These are phyloP conservation scores for Hypomontagnella submonticulosa DNA, from an alignment of 495 filamentous ascomycete species.

Conservation along the genomic window DNA sequence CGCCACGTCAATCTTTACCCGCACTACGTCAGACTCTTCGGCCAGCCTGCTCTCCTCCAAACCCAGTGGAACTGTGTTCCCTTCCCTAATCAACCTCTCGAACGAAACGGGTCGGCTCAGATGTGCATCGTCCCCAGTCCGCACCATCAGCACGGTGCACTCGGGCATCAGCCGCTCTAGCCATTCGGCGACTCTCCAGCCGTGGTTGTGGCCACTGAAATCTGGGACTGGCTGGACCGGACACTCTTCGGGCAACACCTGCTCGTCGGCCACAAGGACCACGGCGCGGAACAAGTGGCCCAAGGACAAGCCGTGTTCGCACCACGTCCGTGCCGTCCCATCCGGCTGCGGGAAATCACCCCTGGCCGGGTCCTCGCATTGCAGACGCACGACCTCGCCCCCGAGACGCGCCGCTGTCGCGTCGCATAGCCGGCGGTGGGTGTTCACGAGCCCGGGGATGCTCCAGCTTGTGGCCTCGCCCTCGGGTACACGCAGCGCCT, in stretches of 20 bases:
- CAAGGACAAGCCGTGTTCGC: conserved; percentile 37
- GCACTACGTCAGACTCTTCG: conserved; percentile 32
- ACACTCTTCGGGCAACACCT: conserved; percentile 35
- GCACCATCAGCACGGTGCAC: conserved; percentile 40
- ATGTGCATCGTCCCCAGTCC: conserved; percentile 41
- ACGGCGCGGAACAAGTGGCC: conserved; percentile 38
- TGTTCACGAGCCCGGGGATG: conserved; percentile 18
- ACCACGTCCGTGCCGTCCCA: conserved; percentile 32
- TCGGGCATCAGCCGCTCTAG: conserved; percentile 40
- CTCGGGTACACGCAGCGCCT: conserved; percentile 18
- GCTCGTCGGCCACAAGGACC: conserved; percentile 35
- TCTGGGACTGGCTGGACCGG: conserved; percentile 28
- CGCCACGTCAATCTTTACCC: conserved; percentile 39
- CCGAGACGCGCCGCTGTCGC: conserved; percentile 19
- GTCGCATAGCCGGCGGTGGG: conserved; percentile 32
- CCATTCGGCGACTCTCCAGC: conserved; percentile 23
- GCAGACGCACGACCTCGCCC: conserved; percentile 11
- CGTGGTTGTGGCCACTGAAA: conserved; percentile 13
- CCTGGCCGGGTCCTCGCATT: conserved; percentile 2
- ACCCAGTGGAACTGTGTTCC: conserved; percentile 18
- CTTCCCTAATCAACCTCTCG: conserved; percentile 31
- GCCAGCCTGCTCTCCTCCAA: conserved; percentile 29
- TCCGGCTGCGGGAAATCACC: conserved; percentile 22
- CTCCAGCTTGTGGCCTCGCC: conserved; percentile 1
- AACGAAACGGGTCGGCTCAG: conserved; percentile 39